Conservation (phyloP, 1,284 basidiomycete genomes). For the Hortiboletus rubellus region DNA sequence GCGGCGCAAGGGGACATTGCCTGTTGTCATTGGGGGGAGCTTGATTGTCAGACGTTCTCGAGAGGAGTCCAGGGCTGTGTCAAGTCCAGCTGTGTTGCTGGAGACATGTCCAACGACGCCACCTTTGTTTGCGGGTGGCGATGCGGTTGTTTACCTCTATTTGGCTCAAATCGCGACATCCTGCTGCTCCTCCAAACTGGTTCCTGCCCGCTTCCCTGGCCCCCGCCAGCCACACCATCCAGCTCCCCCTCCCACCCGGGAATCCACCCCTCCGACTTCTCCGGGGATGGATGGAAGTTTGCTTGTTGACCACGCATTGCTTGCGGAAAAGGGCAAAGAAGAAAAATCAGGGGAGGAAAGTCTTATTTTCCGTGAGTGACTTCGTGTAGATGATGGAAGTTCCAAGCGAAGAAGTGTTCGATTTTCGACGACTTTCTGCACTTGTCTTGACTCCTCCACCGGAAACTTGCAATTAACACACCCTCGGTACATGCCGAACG, state of each 20-base stretch:
- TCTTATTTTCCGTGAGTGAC: constrained; percentile 5
- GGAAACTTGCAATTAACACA: constrained; percentile 22
- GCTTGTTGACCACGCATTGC: not conserved
- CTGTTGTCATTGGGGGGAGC: constrained; percentile 34
- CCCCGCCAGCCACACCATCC: constrained; percentile 15
- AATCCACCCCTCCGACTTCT: not conserved
- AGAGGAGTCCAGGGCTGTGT: constrained; percentile 20
- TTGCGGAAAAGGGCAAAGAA: not conserved
- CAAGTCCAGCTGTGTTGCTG: constrained; percentile 16
- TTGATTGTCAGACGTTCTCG: constrained; percentile 31
- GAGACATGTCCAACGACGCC: constrained; percentile 19
- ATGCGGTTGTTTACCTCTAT: constrained; percentile 30
- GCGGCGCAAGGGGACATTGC: constrained; percentile 37
- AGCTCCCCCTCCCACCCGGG: not conserved
- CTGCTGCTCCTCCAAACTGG: constrained; percentile 24
- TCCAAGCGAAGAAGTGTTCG: constrained; percentile 33
- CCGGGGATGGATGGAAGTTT: not conserved
- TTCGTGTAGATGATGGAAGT: constrained; percentile 33
- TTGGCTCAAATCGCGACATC: constrained; percentile 22
- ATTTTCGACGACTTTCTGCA: constrained; percentile 25
- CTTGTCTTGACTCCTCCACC: constrained; percentile 20
- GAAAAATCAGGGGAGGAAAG: constrained; percentile 7
- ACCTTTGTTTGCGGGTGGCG: constrained; percentile 37
- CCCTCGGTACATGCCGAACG: constrained; percentile 28
- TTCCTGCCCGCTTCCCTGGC: constrained; percentile 26